Base-by-base conservation (phyloP, 2,329 filamentous ascomycete genomes). In the Fusarium domesticum region DNA sequence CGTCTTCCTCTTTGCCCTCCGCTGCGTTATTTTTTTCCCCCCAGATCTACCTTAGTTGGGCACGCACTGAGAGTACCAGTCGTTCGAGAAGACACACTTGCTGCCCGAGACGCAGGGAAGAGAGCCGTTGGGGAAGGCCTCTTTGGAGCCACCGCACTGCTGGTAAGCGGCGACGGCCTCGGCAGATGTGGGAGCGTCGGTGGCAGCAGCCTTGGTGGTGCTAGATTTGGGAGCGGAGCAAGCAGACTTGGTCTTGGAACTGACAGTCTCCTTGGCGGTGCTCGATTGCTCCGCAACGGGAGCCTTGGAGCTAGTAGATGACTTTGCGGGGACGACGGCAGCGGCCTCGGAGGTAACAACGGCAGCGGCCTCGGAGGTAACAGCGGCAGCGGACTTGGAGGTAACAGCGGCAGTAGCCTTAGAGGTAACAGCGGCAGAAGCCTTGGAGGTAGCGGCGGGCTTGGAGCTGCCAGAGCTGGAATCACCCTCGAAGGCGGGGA, bases 11-110 rank as follows among this genome's bases (percentile, higher is more conserved):
- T 15, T 18, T 15, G 15, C 8, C 11, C 16, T 28, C 23, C 18
- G 17, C 7, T 11, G 6, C n/a, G n/a, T n/a, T n/a, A n/a, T n/a
- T n/a, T n/a, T n/a, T n/a, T n/a, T n/a, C n/a, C n/a, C n/a, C n/a
- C n/a, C n/a, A 12, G 10, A 28, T n/a, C 4, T 33, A 32, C 36
- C 18, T 54, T 54, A 57, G 50, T 56, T 57, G 37, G 56, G 56
- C 8, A 50, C 2, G 16, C 56, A 59, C 48, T 59, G 57, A 5
- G 54, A 56, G 52, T 59, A 59, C 35, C 43, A 59, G 37, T 58
- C 54, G 43, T 58, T 59, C 31, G 39, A 37, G 52, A 49, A 54
- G 37, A 56, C 48, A 43, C 56, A 59, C 40, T 48, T 52, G 52
- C 48, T 56, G 40, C 56, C 54, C 11, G 47, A 18, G 18, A 42